Conservation (phyloP, 2,329 filamentous ascomycete genomes). For the Camillea tinctor region DNA sequence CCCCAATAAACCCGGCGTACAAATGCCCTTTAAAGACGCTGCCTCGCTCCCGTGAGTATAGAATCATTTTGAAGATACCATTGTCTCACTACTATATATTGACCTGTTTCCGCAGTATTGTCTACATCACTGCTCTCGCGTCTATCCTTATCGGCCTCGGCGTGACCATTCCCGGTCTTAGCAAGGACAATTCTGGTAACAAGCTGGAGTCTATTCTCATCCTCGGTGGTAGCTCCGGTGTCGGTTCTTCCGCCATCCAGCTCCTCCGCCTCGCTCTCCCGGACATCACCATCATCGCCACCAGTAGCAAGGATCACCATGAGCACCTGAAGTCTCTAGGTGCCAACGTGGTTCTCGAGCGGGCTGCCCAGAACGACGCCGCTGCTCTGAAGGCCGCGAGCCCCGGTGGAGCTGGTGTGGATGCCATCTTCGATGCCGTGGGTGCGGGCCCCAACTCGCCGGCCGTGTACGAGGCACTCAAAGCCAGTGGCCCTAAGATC, state of each 20-base stretch:
- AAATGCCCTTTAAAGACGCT: constrained; percentile 33
- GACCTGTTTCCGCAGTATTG: constrained; percentile 14
- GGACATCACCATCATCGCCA: constrained; percentile 29
- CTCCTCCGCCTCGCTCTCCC: constrained; percentile 35
- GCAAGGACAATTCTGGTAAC: background rate
- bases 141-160: constrained; percentile 25
- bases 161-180: constrained; percentile 26
- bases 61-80: too few species aligned
- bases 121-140: constrained; percentile 25
- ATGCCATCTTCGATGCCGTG: constrained; percentile 36
- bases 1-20: too few species aligned
- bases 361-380: constrained; percentile 11
- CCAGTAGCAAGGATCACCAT: constrained; percentile 24
- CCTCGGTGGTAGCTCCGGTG: constrained; percentile 35
- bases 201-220: constrained; percentile 32
- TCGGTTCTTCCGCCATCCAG: constrained; percentile 35
- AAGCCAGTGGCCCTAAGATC: constrained; percentile 25
- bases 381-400: constrained; percentile 21
- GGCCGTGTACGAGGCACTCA: constrained; percentile 27
- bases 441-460: constrained; percentile 23
- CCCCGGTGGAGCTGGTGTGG: constrained; percentile 27
- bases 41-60: constrained; percentile 29
- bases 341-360: constrained; percentile 19
- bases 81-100: background rate
- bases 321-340: constrained; percentile 13